Conservation (phyloP, 1,284 basidiomycete species). For the Boletus mariae region DNA sequence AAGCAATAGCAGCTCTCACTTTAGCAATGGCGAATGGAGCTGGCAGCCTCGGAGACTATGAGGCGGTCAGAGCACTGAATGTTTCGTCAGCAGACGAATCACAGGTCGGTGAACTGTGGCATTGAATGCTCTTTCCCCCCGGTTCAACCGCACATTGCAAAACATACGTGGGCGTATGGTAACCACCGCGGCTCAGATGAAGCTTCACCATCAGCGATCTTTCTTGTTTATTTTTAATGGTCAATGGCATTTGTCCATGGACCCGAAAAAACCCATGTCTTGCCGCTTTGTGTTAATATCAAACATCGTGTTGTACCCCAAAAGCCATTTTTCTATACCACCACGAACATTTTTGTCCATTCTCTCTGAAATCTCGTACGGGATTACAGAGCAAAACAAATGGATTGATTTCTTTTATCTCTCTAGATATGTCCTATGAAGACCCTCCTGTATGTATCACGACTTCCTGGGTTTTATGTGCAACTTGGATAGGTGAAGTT, state of each 20-base stretch:
- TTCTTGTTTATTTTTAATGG: conserved; percentile 32
- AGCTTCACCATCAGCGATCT: conserved; percentile 4
- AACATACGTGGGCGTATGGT: not conserved
- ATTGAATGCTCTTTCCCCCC: conserved; percentile 32
- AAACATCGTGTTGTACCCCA: conserved; percentile 30
- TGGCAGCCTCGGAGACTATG: conserved; percentile 63
- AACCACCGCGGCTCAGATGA: not conserved
- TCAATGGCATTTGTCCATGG: conserved; percentile 15
- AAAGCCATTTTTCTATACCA: conserved; percentile 26
- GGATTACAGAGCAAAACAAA: conserved; percentile 13
- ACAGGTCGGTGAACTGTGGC: conserved; percentile 64
- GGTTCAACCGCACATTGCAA: conserved; percentile 1
- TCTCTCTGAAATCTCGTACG: conserved; percentile 5
- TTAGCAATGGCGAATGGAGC: conserved; percentile 68
- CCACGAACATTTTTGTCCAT: conserved; percentile 9
- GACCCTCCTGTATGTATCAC: conserved; percentile 23
- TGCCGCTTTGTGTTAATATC: conserved; percentile 27
- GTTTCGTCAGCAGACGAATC: conserved; percentile 38
- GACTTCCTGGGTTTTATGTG: not conserved
- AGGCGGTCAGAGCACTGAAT: conserved; percentile 46
- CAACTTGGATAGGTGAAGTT: not conserved
- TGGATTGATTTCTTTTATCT: conserved; percentile 13
- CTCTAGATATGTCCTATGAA: conserved; percentile 20
- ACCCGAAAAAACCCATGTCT: conserved; percentile 19
- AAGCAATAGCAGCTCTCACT: conserved; percentile 57